Base-by-base conservation (phyloP, 192 early-diverging fungal species). In the Backusella tarrabulga region DNA sequence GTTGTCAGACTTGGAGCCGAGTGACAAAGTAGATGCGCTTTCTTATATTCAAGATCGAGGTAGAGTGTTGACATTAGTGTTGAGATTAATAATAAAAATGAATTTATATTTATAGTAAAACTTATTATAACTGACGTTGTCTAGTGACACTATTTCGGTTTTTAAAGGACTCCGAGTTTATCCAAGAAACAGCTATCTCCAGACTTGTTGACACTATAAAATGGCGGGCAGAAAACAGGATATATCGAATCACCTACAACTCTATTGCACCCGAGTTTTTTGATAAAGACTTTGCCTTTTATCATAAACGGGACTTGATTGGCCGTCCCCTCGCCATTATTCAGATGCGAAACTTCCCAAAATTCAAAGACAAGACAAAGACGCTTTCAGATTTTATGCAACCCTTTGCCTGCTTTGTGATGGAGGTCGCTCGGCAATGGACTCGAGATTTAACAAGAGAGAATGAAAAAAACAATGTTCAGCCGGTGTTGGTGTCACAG, bases 101-200 rank as follows among this genome's bases (percentile, higher is more conserved):
- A 14, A 63, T 23, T 63, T 63, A 29, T 38, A 26, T 78, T 17
- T 46, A 17, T 32, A 32, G 29, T 40, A 34, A 54, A 12, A 40
- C n/a, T 50, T 8, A 40, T 21, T 50, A 19, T n/a, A 35, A 32
- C 17, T 19, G 23, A 38, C 42, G 15, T 17, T 44, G 29, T 42
- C 4, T 74, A 85, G 85, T 82, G 12, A 86, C 85, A n/a, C 56
- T 86, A n/a, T 86, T 86, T 74, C 75, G 85, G 14, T 86, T 82
- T 56, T 72, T 86, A 12, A 74, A 78, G 21, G 72, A 76, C 34
- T 44, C 75, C 38, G 56, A 69, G 0, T 86, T 75, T 54, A 36
- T 67, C 15, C 50, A 80, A 32, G 79, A 81, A 34, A 26, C 12
- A 21, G 71, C 83, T 7, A 74, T 72, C 3, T 63, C 40, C 21